phyloP scores from a whole-genome alignment of 2,329 filamentous ascomycete genomes.

The Cercospora sp. region DNA sequence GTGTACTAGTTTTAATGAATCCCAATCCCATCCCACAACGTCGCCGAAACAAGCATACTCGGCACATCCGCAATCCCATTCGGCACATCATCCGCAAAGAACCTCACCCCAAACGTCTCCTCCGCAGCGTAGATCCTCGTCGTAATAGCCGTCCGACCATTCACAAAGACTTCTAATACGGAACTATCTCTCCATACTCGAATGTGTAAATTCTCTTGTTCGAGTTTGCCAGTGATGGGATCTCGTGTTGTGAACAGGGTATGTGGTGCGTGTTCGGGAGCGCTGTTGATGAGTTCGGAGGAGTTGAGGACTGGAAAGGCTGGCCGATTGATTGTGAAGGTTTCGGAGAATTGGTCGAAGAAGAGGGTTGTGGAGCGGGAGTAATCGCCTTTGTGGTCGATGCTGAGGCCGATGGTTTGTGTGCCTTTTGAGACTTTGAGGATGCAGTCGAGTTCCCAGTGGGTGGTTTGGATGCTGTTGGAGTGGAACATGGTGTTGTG shows the following conservation, averaged over 20 bases:
- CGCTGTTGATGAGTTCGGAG: conserved; percentile 39
- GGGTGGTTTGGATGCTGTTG: conserved; percentile 15
- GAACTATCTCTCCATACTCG: conserved; percentile 46
- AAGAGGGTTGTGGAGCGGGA: conserved; percentile 41
- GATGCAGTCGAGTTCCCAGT: conserved; percentile 31
- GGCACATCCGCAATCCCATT: conserved; percentile 12
- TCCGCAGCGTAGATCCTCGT: conserved; percentile 38
- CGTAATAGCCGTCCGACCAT: conserved; percentile 46
- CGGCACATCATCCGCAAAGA: conserved; percentile 30
- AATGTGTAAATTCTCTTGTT: conserved; percentile 41
- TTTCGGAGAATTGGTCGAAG: conserved; percentile 44
- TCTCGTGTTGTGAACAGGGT: conserved; percentile 46
- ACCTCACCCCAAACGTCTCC: conserved; percentile 28
- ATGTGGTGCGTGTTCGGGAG: conserved; percentile 43
- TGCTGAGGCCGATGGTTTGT: conserved; percentile 26
- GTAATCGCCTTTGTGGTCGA: conserved; percentile 31
- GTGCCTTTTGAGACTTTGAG: conserved; percentile 29
- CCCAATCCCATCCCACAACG: conserved; percentile 30
- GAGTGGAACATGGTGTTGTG: conserved; percentile 16
- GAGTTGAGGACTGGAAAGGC: conserved; percentile 35
- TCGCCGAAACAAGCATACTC: conserved; percentile 25
- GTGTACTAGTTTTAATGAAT: background rate
- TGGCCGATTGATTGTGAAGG: conserved; percentile 45
- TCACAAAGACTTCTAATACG: conserved; percentile 51
- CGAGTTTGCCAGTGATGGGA: conserved; percentile 8